Evolutionary conservation across 768 basidiomycete genomes (phyloP).

Genomic region (Xerocomellus amylosporus): DNA sequence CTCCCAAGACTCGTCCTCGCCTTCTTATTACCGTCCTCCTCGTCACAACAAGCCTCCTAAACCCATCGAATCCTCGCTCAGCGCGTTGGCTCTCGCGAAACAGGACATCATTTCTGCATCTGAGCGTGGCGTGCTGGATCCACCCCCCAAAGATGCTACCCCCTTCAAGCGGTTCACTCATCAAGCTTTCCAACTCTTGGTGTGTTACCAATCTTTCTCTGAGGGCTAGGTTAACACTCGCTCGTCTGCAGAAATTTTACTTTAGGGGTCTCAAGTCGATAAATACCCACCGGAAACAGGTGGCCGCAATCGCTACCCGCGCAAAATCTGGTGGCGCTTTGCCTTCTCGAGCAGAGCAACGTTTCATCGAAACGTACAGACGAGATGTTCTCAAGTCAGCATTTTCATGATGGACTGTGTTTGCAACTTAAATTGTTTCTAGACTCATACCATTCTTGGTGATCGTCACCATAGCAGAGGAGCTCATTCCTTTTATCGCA

Average conservation of each 20-base stretch:
- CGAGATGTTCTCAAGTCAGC: slow-evolving; percentile 70
- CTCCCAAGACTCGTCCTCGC: slow-evolving; percentile 26
- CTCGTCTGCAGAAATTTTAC: slow-evolving; percentile 70
- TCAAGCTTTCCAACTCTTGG: slow-evolving; percentile 47
- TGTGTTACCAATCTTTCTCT: slow-evolving; percentile 22
- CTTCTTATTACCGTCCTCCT: slow-evolving; percentile 27
- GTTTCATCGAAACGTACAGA: slow-evolving; percentile 64
- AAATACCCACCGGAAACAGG: slow-evolving; percentile 56
- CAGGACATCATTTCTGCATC: slow-evolving; percentile 65
- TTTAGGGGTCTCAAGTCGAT: slow-evolving; percentile 72
- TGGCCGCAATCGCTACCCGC: slow-evolving; percentile 52
- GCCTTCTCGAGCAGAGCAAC: slow-evolving; percentile 63
- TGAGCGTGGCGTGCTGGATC: slow-evolving; percentile 63
- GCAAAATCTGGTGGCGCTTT: slow-evolving; percentile 57
- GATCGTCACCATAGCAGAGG: slow-evolving; percentile 73
- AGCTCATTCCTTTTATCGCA: slow-evolving; percentile 78
- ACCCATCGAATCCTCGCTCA: slow-evolving; percentile 19
- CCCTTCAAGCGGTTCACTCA: slow-evolving; percentile 50
- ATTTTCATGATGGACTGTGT: not conserved
- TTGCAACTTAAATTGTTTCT: slow-evolving; percentile 4
- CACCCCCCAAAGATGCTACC: slow-evolving; percentile 61
- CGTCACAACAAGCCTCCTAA: slow-evolving; percentile 21
- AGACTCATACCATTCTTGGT: slow-evolving; percentile 76
- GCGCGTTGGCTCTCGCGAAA: slow-evolving; percentile 50
- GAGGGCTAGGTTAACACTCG: not conserved